phyloP scores from a whole-genome alignment of 2,329 filamentous ascomycete species.

The Ascocoryne sarcoides region DNA sequence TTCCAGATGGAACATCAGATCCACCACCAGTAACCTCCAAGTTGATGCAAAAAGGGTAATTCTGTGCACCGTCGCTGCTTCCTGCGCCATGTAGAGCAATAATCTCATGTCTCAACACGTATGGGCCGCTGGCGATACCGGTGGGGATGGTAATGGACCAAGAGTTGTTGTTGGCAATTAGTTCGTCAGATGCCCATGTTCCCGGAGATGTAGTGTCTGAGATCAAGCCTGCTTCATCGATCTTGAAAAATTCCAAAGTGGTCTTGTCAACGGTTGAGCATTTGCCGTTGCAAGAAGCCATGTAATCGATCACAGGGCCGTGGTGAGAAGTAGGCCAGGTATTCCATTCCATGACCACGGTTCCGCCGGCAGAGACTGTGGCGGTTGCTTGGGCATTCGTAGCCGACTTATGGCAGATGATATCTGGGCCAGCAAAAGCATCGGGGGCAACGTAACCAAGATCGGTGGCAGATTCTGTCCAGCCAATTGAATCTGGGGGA shows the following conservation, averaged over 20 bases:
- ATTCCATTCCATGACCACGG: constrained; percentile 40
- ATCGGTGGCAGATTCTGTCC: constrained; percentile 34
- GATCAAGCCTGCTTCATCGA: constrained; percentile 31
- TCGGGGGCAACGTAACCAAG: constrained; percentile 42
- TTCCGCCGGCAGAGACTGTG: constrained; percentile 37
- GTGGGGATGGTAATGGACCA: constrained; percentile 39
- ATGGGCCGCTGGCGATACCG: constrained; percentile 36
- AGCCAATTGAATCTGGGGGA: constrained; percentile 30
- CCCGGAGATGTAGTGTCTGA: constrained; percentile 27
- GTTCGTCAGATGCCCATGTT: constrained; percentile 35
- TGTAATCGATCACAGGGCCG: constrained; percentile 25
- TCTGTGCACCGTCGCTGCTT: constrained; percentile 36
- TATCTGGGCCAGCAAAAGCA: constrained; percentile 33
- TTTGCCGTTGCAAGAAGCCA: constrained; percentile 25
- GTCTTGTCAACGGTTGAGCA: constrained; percentile 33
- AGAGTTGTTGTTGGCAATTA: constrained; percentile 45
- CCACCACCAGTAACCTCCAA: constrained; percentile 38
- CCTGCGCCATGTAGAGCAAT: constrained; percentile 26
- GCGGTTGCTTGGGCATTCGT: constrained; percentile 33
- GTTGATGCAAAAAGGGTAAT: constrained; percentile 43
- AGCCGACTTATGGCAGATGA: constrained; percentile 40
- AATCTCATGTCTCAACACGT: constrained; percentile 46
- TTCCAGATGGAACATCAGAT: constrained; percentile 29
- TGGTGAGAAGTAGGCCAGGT: constrained; percentile 41
- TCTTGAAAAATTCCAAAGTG: constrained; percentile 32